Base-by-base conservation (phyloP, 1,284 basidiomycete species). In the Ustilago sp. region DNA sequence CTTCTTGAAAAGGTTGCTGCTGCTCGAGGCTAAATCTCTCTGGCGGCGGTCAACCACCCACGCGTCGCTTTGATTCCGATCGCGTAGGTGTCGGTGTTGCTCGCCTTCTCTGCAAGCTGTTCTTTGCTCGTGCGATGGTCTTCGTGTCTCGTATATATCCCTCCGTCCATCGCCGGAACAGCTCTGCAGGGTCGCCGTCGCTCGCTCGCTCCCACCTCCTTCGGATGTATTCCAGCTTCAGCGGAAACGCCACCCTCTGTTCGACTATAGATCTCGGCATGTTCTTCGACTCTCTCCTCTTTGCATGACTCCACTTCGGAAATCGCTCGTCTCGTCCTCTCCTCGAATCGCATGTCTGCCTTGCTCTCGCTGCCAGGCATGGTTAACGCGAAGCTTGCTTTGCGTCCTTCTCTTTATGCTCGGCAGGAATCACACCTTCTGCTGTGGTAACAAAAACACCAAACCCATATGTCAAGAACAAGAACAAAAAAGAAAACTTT, bases 1-100 rank as follows among this genome's bases (percentile, higher is more conserved):
- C 68, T 85, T 55, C 74, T 84, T 68, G 81, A 81, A 71, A 85
- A 84, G 80, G 81, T 85, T 59, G 76, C 68, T 43, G 76, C 76
- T 34, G 76, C 75, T 34, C 75, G 64, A 48, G 67, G 45, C 41
- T 75, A 60, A 65, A n/a, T 41, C 34, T 31, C 15, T 43, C 52
- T 28, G 4, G 68, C 34, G 28, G 36, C 28, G 35, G 13, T 55
- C 41, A 63, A 67, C 70, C 65, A 73, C 65, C 61, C 61, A 68
- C 70, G 70, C 70, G 65, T 73, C 56, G 70, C 62, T 58, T 32
- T 62, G 45, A 48, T 45, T 5, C 12, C 19, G 58, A 52, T 36
- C 59, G 61, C 59, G 59, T 57, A 55, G 52, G 34, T 59, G 59
- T 47, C 54, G 60, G 52, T 61, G 45, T 63, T 19, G n/a, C 45